phyloP scores from a whole-genome alignment of 2,329 filamentous ascomycete genomes.

The Cladosporium sp. region DNA sequence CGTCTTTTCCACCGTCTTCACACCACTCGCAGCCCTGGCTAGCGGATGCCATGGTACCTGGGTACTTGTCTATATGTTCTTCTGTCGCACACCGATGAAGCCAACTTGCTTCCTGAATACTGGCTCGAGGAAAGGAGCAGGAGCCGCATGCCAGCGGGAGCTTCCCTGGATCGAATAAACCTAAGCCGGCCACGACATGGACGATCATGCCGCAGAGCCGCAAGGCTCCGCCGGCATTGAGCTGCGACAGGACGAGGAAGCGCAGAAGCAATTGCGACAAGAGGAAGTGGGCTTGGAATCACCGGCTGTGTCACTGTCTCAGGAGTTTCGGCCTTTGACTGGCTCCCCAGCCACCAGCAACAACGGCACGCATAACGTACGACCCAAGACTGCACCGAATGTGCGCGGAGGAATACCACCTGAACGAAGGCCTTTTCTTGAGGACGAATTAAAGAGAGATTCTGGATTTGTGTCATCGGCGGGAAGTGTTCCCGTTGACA shows the following conservation, averaged over 20 bases:
- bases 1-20: constrained; percentile 10
- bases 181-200: constrained; percentile 4
- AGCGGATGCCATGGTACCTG: constrained; percentile 1
- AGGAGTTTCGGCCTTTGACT: neutral
- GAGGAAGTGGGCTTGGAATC: neutral
- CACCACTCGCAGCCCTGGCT: neutral
- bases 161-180: neutral
- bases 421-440: neutral
- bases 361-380: neutral
- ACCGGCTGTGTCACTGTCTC: neutral
- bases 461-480: constrained; percentile 29
- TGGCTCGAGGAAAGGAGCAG: neutral
- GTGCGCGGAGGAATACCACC: neutral
- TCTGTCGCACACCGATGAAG: neutral
- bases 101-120: neutral
- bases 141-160: neutral
- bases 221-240: neutral
- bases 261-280: neutral
- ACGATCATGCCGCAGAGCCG: constrained; percentile 4
- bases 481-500: neutral
- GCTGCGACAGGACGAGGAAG: neutral
- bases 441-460: constrained; percentile 31
- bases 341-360: neutral
- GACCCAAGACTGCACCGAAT: constrained; percentile 13
- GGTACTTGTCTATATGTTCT: neutral